Evolutionary conservation across 2,329 filamentous ascomycete genomes (phyloP).

Genomic region (Trichoderma sp.): DNA sequence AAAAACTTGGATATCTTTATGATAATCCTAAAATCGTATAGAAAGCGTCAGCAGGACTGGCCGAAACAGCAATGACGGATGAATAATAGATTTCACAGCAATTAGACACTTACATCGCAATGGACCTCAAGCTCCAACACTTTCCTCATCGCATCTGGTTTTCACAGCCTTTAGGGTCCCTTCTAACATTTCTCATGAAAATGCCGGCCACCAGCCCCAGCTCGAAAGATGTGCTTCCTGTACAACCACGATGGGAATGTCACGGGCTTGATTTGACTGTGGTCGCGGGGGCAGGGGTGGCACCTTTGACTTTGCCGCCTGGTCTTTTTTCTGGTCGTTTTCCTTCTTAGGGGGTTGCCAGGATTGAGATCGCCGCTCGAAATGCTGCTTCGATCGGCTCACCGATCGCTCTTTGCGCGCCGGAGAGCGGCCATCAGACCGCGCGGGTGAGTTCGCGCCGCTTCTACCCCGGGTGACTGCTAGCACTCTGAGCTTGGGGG

Average conservation of each 20-base stretch:
- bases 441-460: conserved; percentile 18
- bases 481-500: conserved; percentile 6
- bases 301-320: conserved; percentile 16
- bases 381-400: conserved; percentile 19
- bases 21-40: conserved; percentile 1
- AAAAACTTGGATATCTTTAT: background rate
- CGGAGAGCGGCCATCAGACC: conserved; percentile 28
- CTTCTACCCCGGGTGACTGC: conserved; percentile 15
- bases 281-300: conserved; percentile 28
- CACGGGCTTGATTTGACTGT: conserved; percentile 23
- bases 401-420: conserved; percentile 24
- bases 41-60: conserved; percentile 8
- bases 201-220: conserved; percentile 19
- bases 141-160: background rate
- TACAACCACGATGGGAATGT: conserved; percentile 32
- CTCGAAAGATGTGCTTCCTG: conserved; percentile 24
- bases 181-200: background rate
- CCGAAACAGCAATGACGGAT: background rate
- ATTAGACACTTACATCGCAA: conserved; percentile 7
- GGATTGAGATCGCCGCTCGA: conserved; percentile 6
- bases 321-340: conserved; percentile 14
- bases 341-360: conserved; percentile 7
- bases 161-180: background rate
- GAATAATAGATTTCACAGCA: conserved; percentile 8
- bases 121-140: background rate